phyloP scores from a whole-genome alignment of 176 grass and related monocot genomes.

The Oryza brachyantha region DNA sequence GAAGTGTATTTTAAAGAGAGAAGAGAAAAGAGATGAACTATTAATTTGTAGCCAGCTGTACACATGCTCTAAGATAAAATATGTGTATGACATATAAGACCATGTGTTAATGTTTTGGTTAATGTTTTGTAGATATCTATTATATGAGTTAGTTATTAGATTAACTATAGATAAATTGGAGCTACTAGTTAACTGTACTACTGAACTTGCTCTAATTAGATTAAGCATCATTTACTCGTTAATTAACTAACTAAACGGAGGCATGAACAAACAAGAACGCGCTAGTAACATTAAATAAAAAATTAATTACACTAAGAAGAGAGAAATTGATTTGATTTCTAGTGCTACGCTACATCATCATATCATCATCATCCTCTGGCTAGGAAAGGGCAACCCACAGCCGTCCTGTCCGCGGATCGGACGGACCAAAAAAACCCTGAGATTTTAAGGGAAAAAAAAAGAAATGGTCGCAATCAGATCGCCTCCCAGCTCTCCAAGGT shows the following conservation, averaged over 20 bases:
- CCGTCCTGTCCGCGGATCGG: not conserved
- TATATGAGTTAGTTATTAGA: too few species aligned
- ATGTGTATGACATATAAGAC: too few species aligned
- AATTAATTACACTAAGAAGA: not conserved
- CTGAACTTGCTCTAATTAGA: too few species aligned
- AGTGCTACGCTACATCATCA: not conserved
- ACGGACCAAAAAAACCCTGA: not conserved
- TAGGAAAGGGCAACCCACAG: not conserved
- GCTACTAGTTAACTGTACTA: too few species aligned
- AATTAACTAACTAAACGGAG: not conserved
- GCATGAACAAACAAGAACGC: not conserved
- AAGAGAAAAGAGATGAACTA: too few species aligned
- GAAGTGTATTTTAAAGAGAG: too few species aligned
- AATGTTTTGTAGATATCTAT: too few species aligned
- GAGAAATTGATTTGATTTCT: not conserved
- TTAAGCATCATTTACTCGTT: not conserved
- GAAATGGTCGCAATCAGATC: not conserved
- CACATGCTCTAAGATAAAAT: too few species aligned
- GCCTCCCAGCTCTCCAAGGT: slow-evolving; percentile 48
- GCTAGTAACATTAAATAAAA: too few species aligned
- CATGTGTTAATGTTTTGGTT: too few species aligned
- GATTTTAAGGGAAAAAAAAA: not conserved
- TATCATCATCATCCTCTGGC: not conserved
- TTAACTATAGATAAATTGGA: too few species aligned
- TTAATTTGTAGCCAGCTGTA: too few species aligned